Conservation (phyloP, 1,139 yeast species). For the Geotrichum restrictum region DNA sequence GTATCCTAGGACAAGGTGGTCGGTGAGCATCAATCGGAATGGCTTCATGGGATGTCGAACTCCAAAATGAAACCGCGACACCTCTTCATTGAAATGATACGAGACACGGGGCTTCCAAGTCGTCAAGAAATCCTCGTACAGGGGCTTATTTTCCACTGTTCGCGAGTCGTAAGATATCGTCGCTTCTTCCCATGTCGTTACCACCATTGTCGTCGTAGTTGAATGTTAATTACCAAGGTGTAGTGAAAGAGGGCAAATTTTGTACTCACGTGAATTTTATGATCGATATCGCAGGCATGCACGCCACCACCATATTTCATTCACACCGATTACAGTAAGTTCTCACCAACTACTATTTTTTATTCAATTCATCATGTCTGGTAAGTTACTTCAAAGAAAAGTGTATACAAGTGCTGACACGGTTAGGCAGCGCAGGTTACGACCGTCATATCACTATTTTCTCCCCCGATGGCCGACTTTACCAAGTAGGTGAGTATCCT, state of each 20-base stretch:
- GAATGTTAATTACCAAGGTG: background rate
- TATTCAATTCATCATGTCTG: constrained; percentile 14
- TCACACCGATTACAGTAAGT: background rate
- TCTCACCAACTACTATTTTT: background rate
- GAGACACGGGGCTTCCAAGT: constrained; percentile 53
- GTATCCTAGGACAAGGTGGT: constrained; percentile 81
- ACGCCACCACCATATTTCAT: background rate
- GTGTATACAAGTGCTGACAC: background rate
- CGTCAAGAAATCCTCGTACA: constrained; percentile 44
- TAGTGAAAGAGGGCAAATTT: background rate
- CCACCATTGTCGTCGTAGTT: constrained; percentile 27
- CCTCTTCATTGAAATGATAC: constrained; percentile 83
- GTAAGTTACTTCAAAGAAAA: constrained; percentile 2
- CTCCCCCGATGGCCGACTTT: constrained; percentile 96
- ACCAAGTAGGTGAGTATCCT: constrained; percentile 63
- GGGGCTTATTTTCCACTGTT: constrained; percentile 56
- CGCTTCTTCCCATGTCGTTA: constrained; percentile 31
- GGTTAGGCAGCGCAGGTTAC: constrained; percentile 61
- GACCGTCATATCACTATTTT: constrained; percentile 98
- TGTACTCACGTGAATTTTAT: constrained; percentile 1
- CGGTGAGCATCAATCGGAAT: constrained; percentile 89
- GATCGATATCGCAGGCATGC: too few species aligned
- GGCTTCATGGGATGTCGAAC: constrained; percentile 98
- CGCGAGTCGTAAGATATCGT: constrained; percentile 46
- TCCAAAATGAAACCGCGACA: constrained; percentile 79